phyloP scores from a whole-genome alignment of 208 protist species.

The Leishmania mexicana region DNA sequence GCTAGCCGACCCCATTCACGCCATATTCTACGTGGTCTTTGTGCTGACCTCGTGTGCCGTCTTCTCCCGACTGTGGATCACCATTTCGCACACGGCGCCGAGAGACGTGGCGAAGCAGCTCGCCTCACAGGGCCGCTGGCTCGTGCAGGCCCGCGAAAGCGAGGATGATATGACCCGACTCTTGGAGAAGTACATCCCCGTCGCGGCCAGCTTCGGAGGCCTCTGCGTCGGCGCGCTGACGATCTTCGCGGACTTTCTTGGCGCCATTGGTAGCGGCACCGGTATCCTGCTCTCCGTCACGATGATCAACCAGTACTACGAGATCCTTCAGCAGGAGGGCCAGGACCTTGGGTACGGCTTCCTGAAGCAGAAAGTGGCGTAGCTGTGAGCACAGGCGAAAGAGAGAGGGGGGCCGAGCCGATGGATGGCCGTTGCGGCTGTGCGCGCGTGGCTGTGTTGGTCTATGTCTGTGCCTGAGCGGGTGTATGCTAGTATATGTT shows the following conservation, averaged over 20 bases:
- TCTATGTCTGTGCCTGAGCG: not conserved
- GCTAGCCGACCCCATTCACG: constrained; percentile 97
- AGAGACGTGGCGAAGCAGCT: constrained; percentile 98
- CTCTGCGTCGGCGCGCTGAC: constrained; percentile 99
- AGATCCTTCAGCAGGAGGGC: constrained; percentile 99
- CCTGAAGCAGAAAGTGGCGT: constrained; percentile 79
- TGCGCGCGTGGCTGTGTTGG: not conserved
- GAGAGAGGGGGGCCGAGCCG: not conserved
- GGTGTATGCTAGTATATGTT: not conserved
- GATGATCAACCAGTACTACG: constrained; percentile 99
- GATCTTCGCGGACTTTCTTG: constrained; percentile 99
- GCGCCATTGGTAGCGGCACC: constrained; percentile 97
- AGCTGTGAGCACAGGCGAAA: not conserved
- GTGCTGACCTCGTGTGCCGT: constrained; percentile 98
- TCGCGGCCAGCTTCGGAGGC: constrained; percentile 99
- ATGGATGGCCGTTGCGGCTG: not conserved
- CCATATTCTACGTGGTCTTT: constrained; percentile 98
- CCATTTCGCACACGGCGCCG: constrained; percentile 96
- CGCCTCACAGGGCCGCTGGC: constrained; percentile 94
- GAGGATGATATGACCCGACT: constrained; percentile 89
- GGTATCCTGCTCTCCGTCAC: constrained; percentile 99
- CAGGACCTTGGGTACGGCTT: constrained; percentile 85
- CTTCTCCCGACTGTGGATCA: constrained; percentile 99
- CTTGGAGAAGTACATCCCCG: constrained; percentile 98
- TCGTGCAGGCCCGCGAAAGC: constrained; percentile 89